A percentile compares a stretch with the other conserved stretches of the same genome.
Evolutionary conservation across 23 red algal genomes (phyloP).

Genomic region (Gracilaria vermiculophylla): DNA sequence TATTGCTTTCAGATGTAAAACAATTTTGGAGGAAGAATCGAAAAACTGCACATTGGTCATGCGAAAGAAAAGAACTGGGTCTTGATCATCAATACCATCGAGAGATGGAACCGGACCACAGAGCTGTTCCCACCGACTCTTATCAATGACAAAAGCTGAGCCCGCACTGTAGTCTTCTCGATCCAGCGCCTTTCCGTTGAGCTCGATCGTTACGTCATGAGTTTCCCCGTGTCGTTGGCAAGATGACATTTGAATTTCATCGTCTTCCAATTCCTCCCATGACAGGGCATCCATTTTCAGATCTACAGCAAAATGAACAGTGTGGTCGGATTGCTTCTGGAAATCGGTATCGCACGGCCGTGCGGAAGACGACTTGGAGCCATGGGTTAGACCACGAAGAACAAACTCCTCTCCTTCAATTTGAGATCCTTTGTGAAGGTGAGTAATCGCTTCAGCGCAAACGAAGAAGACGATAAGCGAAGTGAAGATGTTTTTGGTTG

Average conservation of each 20-base stretch:
- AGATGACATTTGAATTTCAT: neutral
- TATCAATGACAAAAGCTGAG: conserved; percentile 3
- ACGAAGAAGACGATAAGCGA: neutral
- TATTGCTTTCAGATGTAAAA: neutral
- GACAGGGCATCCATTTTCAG: conserved; percentile 1
- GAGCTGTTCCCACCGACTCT: neutral
- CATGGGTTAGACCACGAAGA: neutral
- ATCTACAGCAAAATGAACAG: neutral
- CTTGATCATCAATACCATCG: neutral
- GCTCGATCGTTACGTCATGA: neutral
- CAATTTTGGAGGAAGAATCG: neutral
- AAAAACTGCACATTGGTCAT: neutral
- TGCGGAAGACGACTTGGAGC: neutral
- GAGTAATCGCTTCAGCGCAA: neutral
- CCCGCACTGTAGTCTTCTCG: neutral
- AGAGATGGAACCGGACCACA: neutral
- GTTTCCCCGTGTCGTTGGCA: neutral
- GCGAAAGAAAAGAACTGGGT: neutral
- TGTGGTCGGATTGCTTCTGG: neutral
- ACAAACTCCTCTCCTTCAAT: neutral
- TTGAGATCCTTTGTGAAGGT: neutral
- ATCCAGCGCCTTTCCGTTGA: neutral
- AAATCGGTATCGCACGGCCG: neutral
- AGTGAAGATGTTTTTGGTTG: neutral
- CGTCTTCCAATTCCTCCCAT: conserved; percentile 8